Conservation (phyloP, 371 early-diverging fungal genomes). For the Syncephalastrum contaminatum region DNA sequence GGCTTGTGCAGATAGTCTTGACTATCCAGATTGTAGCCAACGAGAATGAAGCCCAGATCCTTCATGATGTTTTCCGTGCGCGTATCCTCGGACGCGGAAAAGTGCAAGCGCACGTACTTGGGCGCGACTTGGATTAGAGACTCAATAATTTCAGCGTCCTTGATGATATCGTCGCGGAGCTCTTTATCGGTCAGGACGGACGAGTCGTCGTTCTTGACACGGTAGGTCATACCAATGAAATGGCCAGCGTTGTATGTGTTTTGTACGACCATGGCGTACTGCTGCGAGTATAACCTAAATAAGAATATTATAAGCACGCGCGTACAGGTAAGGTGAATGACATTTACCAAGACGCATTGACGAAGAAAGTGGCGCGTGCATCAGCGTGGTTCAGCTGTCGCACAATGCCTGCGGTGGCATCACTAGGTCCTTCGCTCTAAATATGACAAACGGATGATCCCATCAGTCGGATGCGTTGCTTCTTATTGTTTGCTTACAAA, state of each 20-base stretch:
- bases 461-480: neutral
- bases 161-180: constrained; percentile 43
- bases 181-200: constrained; percentile 38
- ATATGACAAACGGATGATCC: neutral
- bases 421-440: constrained; percentile 56
- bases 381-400: constrained; percentile 47
- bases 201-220: constrained; percentile 49
- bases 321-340: too few species aligned
- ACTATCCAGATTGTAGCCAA: constrained; percentile 51
- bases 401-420: constrained; percentile 49
- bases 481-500: constrained; percentile 29
- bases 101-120: constrained; percentile 48
- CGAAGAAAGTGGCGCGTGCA: constrained; percentile 51
- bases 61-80: constrained; percentile 37
- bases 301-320: neutral
- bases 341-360: constrained; percentile 47
- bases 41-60: constrained; percentile 43
- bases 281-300: constrained; percentile 36
- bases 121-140: constrained; percentile 44
- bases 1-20: constrained; percentile 44
- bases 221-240: constrained; percentile 56
- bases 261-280: constrained; percentile 51
- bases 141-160: constrained; percentile 37
- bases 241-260: constrained; percentile 52
- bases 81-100: constrained; percentile 36